Conservation (phyloP, 257 asterid genomes). For the Solanum lycopersicoides region DNA sequence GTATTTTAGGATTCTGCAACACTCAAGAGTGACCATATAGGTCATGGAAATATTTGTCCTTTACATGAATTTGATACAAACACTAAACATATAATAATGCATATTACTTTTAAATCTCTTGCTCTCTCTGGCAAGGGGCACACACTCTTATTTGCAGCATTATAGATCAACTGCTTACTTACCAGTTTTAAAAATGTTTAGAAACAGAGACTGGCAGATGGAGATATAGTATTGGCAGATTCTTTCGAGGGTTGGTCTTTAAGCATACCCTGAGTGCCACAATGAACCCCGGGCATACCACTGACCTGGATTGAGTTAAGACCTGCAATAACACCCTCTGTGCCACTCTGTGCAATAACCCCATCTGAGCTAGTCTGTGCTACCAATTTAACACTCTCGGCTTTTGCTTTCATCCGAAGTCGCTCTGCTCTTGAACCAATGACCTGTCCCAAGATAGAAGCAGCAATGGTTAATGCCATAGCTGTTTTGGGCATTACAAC, state of each 20-base stretch:
- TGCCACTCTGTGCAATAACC: conserved; percentile 3
- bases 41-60: neutral
- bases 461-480: conserved; percentile 76
- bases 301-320: conserved; percentile 17
- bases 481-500: conserved; percentile 81
- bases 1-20: neutral
- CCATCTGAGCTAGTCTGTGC: conserved; percentile 13
- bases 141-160: neutral
- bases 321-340: conserved; percentile 4
- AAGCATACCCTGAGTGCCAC: conserved; percentile 20
- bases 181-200: conserved; percentile 10
- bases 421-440: conserved; percentile 84
- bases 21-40: neutral
- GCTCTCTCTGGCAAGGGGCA: neutral
- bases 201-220: conserved; percentile 46
- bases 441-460: conserved; percentile 64
- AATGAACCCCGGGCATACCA: conserved; percentile 15
- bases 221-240: conserved; percentile 18
- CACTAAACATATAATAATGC: neutral
- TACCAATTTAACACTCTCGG: conserved; percentile 28
- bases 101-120: neutral
- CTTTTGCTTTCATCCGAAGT: conserved; percentile 42
- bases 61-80: neutral
- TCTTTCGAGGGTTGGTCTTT: conserved; percentile 28
- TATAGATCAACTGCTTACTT: neutral